Base-by-base conservation (phyloP, 2,329 filamentous ascomycete species). In the Cordyceps farinosa region DNA sequence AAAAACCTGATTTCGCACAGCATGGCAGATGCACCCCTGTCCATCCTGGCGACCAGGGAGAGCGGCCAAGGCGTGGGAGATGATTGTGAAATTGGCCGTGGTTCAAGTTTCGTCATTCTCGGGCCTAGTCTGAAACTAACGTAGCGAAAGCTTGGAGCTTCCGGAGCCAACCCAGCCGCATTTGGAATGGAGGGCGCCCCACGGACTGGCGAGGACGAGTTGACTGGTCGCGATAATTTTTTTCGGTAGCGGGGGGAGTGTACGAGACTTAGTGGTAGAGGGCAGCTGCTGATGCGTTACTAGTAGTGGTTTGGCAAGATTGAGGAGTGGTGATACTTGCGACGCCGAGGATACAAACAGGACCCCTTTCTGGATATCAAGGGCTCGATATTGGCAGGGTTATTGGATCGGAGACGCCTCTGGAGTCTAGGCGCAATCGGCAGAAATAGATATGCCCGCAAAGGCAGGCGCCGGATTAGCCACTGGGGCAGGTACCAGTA, bases 171-270 rank as follows among this genome's bases (percentile, higher is more conserved):
- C 15, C 50, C 53, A 54, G 62, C 66, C 66, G 66, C 66, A 66
- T 68, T 56, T 58, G 66, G 66, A 65, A 68, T 67, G 63, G 61
- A 42, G 5, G 7, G 36, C 5, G 36, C 60, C 60, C 60, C 44
- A 56, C 60, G 52, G 32, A 30, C 34, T 22, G 34, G 50, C 40
- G 54, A 22, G 34, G 45, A 59, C 8, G 34, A 32, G 52, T 17
- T 38, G 45, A 51, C 34, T 9, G 17, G 22, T 30, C 15, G 56
- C 29, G 45, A 59, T 32, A 40, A 15, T 38, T n/a, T 42, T 38
- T 40, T 32, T 22, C 34, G 8, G 32, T 38, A 36, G 29, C 44
- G 55, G 44, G 30, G 22, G n/a, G 22, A 22, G 3, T 3, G n/a
- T 47, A 22, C 22, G 42, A 13, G 27, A 22, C 22, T n/a, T n/a